Percentiles rank a stretch among this genome's conserved stretches.
Evolutionary conservation across 768 basidiomycete genomes (phyloP).

Genomic region (Tylopilus balloui): DNA sequence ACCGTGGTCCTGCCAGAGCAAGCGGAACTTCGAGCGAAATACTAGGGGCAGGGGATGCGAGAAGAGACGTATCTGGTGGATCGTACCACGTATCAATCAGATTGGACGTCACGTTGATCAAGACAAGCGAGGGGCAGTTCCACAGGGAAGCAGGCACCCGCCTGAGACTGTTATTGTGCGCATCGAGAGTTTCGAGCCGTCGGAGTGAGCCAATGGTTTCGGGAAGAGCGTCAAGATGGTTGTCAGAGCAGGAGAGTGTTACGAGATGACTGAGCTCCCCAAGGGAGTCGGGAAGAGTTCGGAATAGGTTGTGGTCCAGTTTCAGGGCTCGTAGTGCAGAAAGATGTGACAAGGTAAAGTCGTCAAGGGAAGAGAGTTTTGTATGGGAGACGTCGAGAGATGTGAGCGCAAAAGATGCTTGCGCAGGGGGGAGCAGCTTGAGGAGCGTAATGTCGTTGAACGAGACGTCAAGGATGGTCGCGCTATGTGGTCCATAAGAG

Average conservation of each 20-base stretch:
- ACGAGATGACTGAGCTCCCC: conserved; percentile 69
- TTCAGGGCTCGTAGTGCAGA: conserved; percentile 65
- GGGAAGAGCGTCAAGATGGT: conserved; percentile 76
- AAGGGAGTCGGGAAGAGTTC: conserved; percentile 76
- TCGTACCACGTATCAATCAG: conserved; percentile 69
- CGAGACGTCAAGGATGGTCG: conserved; percentile 60
- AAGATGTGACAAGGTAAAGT: conserved; percentile 67
- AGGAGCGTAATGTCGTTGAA: conserved; percentile 88
- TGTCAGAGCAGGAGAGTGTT: conserved; percentile 84
- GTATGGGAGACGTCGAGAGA: conserved; percentile 82
- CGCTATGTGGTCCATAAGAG: conserved; percentile 61
- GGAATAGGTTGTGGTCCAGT: conserved; percentile 85
- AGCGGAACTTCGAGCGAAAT: conserved; percentile 20
- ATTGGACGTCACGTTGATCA: conserved; percentile 88
- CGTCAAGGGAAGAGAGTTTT: conserved; percentile 81
- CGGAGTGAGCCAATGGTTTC: conserved; percentile 69
- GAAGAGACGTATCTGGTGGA: conserved; percentile 41
- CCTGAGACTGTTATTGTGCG: conserved; percentile 85
- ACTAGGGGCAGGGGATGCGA: conserved; percentile 21
- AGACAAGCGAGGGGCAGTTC: conserved; percentile 69
- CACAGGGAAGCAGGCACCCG: conserved; percentile 75
- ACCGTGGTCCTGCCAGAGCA: conserved; percentile 9
- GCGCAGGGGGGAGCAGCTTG: conserved; percentile 48
- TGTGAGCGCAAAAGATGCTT: conserved; percentile 56
- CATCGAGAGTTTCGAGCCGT: conserved; percentile 72